Conservation (phyloP, 352 stramenopile species). For the Globisporangium paddicum region DNA sequence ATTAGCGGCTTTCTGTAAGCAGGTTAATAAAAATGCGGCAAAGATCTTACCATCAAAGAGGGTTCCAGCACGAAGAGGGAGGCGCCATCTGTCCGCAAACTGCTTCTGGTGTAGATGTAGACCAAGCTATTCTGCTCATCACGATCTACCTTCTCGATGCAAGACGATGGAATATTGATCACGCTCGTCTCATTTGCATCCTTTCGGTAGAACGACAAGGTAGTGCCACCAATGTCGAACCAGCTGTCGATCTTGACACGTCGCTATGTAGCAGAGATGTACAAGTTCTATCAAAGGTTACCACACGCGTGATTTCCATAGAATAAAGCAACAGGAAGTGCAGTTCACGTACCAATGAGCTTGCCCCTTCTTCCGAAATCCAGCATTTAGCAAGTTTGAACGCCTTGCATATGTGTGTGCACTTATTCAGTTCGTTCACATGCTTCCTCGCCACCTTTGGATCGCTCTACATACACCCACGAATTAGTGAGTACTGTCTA, state of each 20-base stretch:
- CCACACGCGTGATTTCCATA: background rate
- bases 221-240: slow-evolving; percentile 44
- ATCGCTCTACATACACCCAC: slow-evolving; percentile 11
- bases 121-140: slow-evolving; percentile 19
- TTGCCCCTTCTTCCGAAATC: slow-evolving; percentile 17
- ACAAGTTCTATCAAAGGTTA: background rate
- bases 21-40: no score
- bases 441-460: slow-evolving; percentile 13
- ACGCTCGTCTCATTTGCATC: slow-evolving; percentile 33
- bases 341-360: slow-evolving; percentile 23
- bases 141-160: slow-evolving; percentile 36
- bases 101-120: slow-evolving; percentile 17
- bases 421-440: slow-evolving; percentile 27
- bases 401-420: slow-evolving; percentile 13
- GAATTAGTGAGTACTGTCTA: background rate
- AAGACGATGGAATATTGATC: slow-evolving; percentile 49
- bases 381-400: slow-evolving; percentile 31
- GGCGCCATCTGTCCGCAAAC: slow-evolving; percentile 5
- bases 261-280: slow-evolving; percentile 14
- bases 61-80: slow-evolving; percentile 15
- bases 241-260: slow-evolving; percentile 42
- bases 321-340: background rate
- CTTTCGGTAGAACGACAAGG: slow-evolving; percentile 47
- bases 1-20: background rate
- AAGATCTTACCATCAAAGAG: background rate